phyloP scores from a whole-genome alignment of 495 filamentous ascomycete genomes.

The Amphirosellinia nigrospora region DNA sequence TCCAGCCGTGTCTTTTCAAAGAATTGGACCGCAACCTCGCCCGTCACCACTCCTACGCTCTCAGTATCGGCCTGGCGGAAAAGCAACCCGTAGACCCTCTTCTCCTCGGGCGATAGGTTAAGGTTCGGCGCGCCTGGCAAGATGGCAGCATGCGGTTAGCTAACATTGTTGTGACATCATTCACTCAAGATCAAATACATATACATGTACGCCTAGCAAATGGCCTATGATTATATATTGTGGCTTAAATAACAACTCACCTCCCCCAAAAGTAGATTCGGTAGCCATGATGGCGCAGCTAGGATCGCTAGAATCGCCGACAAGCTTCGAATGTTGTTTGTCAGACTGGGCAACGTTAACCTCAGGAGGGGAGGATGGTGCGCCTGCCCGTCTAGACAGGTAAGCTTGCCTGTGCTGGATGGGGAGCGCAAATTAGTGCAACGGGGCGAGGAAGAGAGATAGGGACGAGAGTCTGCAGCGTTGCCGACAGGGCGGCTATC shows the following conservation, averaged over 20 bases:
- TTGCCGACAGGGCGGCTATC: conserved; percentile 7
- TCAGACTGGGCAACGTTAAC: conserved; percentile 33
- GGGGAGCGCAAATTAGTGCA: conserved; percentile 3
- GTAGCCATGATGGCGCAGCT: conserved; percentile 42
- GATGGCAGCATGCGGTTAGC: conserved; percentile 12
- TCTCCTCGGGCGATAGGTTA: conserved; percentile 90
- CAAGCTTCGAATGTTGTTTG: conserved; percentile 30
- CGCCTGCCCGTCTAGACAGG: conserved; percentile 2
- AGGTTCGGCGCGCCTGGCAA: conserved; percentile 68
- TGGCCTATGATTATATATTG: neutral
- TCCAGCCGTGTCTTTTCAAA: conserved; percentile 94
- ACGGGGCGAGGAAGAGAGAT: neutral
- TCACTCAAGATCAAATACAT: conserved; percentile 12
- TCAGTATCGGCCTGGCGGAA: conserved; percentile 90
- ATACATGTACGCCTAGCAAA: neutral
- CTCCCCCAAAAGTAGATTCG: conserved; percentile 40
- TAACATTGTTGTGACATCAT: conserved; percentile 2
- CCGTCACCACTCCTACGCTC: conserved; percentile 89
- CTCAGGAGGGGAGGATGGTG: conserved; percentile 25
- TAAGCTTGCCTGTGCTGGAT: conserved; percentile 2
- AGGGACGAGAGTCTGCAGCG: conserved; percentile 1
- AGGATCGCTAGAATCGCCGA: conserved; percentile 29
- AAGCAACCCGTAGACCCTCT: conserved; percentile 87
- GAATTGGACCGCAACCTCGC: conserved; percentile 95
- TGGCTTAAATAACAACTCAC: conserved; percentile 30